phyloP scores from a whole-genome alignment of 2,329 filamentous ascomycete species.

The Colletotrichum scovillei region DNA sequence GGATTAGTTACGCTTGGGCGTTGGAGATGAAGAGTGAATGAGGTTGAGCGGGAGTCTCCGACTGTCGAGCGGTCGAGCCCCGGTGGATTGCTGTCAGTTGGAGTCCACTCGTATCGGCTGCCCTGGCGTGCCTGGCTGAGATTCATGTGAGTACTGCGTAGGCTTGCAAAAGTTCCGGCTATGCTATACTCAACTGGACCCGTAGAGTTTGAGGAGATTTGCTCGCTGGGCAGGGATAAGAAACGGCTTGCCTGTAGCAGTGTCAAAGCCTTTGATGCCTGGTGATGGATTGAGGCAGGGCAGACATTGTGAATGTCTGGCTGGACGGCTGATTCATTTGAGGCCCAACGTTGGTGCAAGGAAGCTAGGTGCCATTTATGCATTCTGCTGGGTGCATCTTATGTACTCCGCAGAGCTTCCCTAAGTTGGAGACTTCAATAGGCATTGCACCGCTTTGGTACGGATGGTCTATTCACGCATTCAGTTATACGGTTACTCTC shows the following conservation, averaged over 20 bases:
- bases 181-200: neutral
- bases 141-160: neutral
- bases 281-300: neutral
- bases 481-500: neutral
- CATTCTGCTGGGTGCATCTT: neutral
- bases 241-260: neutral
- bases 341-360: too few relatives aligned
- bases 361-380: neutral
- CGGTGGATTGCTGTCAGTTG: neutral
- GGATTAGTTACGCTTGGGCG: conserved; percentile 10
- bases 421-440: neutral
- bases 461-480: neutral
- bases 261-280: neutral
- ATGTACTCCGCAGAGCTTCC: neutral
- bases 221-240: neutral
- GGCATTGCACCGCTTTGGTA: neutral
- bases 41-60: neutral
- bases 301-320: neutral
- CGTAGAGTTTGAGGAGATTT: neutral
- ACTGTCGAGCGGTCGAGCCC: neutral
- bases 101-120: neutral
- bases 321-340: neutral
- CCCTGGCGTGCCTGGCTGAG: neutral
- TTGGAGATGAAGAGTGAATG: neutral
- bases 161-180: neutral